phyloP scores from a whole-genome alignment of 2,329 filamentous ascomycete species.

The Hypomyces perniciosus region DNA sequence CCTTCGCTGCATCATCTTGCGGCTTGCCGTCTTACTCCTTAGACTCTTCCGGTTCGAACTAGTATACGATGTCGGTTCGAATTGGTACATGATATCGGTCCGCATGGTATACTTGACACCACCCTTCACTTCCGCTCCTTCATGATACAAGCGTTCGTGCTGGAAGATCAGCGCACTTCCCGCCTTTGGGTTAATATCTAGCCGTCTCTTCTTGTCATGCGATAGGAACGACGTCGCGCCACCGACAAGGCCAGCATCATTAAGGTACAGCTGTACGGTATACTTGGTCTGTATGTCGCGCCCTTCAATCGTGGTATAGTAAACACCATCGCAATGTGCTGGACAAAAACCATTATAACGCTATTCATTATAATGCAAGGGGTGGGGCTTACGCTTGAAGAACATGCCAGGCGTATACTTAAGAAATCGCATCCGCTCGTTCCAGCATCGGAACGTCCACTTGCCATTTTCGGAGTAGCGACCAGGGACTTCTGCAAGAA shows the following conservation, averaged over 20 bases:
- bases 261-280: slow-evolving; percentile 49
- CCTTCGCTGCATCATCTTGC: neutral
- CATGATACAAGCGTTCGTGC: slow-evolving; percentile 45
- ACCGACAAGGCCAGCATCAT: slow-evolving; percentile 35
- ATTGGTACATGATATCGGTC: slow-evolving; percentile 46
- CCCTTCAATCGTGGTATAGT: slow-evolving; percentile 46
- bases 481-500: slow-evolving; percentile 31
- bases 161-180: slow-evolving; percentile 58
- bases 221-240: slow-evolving; percentile 53
- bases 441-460: slow-evolving; percentile 49
- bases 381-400: slow-evolving; percentile 48
- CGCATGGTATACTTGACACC: slow-evolving; percentile 54
- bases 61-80: no score
- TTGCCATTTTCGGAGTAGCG: slow-evolving; percentile 19
- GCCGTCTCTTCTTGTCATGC: slow-evolving; percentile 29
- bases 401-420: slow-evolving; percentile 67
- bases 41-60: slow-evolving; percentile 18
- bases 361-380: neutral
- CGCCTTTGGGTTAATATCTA: slow-evolving; percentile 50
- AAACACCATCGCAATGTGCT: slow-evolving; percentile 64
- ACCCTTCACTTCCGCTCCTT: slow-evolving; percentile 44
- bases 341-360: neutral
- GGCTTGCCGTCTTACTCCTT: neutral
- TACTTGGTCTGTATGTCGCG: slow-evolving; percentile 41
- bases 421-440: slow-evolving; percentile 70